Base-by-base conservation (phyloP, 108 stramenopile species). In the Epithemia pelagica region DNA sequence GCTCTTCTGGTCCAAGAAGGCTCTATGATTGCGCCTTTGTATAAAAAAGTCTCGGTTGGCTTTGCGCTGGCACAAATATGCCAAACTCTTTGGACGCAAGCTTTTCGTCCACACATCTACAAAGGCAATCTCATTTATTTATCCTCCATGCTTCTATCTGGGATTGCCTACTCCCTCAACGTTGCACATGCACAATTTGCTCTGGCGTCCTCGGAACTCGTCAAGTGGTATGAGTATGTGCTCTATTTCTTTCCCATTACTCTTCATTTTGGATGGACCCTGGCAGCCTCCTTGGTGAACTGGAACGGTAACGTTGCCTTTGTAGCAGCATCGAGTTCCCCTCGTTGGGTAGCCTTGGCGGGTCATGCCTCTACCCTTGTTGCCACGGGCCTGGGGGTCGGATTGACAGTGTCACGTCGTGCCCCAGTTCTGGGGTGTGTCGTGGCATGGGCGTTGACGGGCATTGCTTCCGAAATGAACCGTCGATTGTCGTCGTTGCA, bases 181-280 rank as follows among this genome's bases (percentile, higher is more conserved):
- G 68, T 22, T 66, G 73, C 62, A 1, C 57, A 58, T 21, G 37
- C 37, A 10, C 37, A 46, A 46, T 31, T 25, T 1, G 25, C 74
- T 8, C 30, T 23, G 30, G 79, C 81, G 57, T 85, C 75, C 61
- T 54, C 54, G 29, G 37, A 46, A 15, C 5, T 46, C 10, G 37
- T 46, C 10, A 52, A 25, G 20, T 28, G 20, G 15, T 32, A 22
- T 24, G 30, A 74, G 19, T 63, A 63, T 51, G 2, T 33, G 2
- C 25, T 84, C 0, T 66, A 88, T 30, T 46, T 46, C 37, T 89
- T 94, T 62, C 89, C 89, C 7, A 86, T 94, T 66, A 63, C 77
- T n/a, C 75, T 90, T 46, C 92, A 94, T 67, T 71, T 61, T 54
- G 89, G 82, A 8, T 94, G 92, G 92, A 90, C 89, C 53, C 76